Conservation (phyloP, 257 asterid genomes). For the Avicennia marina region DNA sequence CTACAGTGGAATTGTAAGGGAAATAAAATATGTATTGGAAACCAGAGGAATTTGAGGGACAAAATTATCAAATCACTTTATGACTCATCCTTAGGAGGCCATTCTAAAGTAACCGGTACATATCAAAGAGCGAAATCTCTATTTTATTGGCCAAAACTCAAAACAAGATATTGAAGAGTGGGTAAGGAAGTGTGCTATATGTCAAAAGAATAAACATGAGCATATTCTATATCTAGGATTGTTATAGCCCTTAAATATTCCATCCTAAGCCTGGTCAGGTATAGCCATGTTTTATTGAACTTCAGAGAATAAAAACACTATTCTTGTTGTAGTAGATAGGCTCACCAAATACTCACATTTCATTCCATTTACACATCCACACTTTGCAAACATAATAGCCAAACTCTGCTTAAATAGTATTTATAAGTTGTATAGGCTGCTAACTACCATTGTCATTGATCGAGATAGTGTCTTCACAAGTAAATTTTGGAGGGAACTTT, state of each 20-base stretch:
- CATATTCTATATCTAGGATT: background rate
- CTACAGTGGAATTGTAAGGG: background rate
- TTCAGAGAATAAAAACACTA: too few relatives aligned
- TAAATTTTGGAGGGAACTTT: too few relatives aligned
- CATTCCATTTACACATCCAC: too few relatives aligned
- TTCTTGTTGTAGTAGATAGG: too few relatives aligned
- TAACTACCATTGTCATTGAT: too few relatives aligned
- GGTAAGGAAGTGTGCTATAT: background rate
- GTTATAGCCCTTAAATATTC: background rate
- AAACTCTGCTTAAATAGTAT: too few relatives aligned
- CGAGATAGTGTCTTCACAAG: too few relatives aligned
- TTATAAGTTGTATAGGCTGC: too few relatives aligned
- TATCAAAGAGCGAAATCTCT: background rate
- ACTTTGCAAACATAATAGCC: too few relatives aligned
- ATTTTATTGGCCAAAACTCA: background rate
- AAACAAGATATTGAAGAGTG: background rate
- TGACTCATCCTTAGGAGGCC: background rate
- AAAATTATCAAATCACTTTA: background rate
- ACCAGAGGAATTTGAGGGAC: accelerated
- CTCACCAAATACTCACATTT: too few relatives aligned
- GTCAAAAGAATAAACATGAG: background rate
- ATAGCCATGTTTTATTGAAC: too few relatives aligned
- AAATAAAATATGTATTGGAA: background rate
- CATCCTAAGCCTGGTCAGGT: background rate
- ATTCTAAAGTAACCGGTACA: background rate